phyloP scores from a whole-genome alignment of 108 stramenopile species.

The Mediolabrus comicus region DNA sequence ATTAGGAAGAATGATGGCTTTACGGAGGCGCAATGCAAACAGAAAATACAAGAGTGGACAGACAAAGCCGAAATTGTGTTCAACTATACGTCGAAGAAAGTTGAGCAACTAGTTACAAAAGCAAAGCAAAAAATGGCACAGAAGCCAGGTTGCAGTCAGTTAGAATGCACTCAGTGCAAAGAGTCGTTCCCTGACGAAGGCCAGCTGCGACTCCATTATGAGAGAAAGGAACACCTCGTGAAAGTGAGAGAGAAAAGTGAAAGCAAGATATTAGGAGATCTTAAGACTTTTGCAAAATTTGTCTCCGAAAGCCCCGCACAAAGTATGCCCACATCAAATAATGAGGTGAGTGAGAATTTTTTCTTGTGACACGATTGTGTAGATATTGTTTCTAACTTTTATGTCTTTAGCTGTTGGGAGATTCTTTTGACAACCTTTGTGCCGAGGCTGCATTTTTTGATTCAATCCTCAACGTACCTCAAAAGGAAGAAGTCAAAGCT shows the following conservation, averaged over 20 bases:
- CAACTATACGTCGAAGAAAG: neutral
- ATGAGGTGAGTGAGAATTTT: neutral
- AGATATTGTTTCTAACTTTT: too few relatives aligned
- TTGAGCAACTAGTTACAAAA: neutral
- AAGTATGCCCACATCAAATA: too few relatives aligned
- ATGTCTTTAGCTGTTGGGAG: neutral
- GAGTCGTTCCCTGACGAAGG: neutral
- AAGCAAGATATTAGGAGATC: neutral
- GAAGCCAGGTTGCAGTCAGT: neutral
- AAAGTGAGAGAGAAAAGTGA: neutral
- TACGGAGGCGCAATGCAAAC: too few relatives aligned
- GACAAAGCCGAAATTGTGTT: neutral
- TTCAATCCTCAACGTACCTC: neutral
- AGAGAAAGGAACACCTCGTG: neutral
- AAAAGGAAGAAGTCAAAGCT: neutral
- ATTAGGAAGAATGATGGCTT: too few relatives aligned
- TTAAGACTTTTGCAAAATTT: neutral
- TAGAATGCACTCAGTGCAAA: neutral
- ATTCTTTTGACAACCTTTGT: neutral
- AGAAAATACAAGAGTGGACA: neutral
- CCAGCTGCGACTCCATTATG: neutral
- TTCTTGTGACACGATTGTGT: too few relatives aligned
- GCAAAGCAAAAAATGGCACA: neutral
- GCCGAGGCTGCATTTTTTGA: neutral
- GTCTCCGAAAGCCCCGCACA: too few relatives aligned